Evolutionary conservation across 371 early-diverging fungal genomes (phyloP).

Genomic region (Lichtheimia hyalospora): DNA sequence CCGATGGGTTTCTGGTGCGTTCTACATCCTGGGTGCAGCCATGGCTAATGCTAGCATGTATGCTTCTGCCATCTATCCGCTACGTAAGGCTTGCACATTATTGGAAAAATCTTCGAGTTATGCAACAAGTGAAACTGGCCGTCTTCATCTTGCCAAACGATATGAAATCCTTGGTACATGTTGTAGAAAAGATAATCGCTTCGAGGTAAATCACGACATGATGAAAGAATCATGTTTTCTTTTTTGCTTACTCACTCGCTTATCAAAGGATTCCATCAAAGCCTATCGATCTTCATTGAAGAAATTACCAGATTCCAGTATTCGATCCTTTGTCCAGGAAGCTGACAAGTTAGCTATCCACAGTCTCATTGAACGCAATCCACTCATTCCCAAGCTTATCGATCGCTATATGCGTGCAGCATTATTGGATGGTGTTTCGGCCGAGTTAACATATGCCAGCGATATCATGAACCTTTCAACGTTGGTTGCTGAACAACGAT

Average conservation of each 20-base stretch:
- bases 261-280: constrained; percentile 18
- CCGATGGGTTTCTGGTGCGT: constrained; percentile 36
- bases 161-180: constrained; percentile 40
- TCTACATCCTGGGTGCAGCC: constrained; percentile 34
- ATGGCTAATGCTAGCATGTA: constrained; percentile 25
- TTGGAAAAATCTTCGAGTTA: constrained; percentile 30
- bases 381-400: constrained; percentile 38
- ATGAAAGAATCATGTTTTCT: not conserved
- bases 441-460: constrained; percentile 23
- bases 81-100: constrained; percentile 36
- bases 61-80: constrained; percentile 26
- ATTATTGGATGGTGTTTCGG: constrained; percentile 22
- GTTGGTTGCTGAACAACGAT: constrained; percentile 17
- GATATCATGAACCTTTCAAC: constrained; percentile 18
- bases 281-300: constrained; percentile 31
- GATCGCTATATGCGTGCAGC: constrained; percentile 39
- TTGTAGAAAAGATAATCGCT: constrained; percentile 28
- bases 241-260: not conserved
- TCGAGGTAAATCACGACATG: constrained; percentile 25
- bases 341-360: constrained; percentile 19
- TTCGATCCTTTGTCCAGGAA: constrained; percentile 29
- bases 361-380: constrained; percentile 22
- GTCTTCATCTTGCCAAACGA: constrained; percentile 41
- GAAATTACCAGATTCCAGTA: constrained; percentile 24
- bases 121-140: constrained; percentile 21